Evolutionary conservation across 2,329 filamentous ascomycete species (phyloP), one percentile per base, ranked within the genome.

Genomic region (Talaromyces sp.): DNA sequence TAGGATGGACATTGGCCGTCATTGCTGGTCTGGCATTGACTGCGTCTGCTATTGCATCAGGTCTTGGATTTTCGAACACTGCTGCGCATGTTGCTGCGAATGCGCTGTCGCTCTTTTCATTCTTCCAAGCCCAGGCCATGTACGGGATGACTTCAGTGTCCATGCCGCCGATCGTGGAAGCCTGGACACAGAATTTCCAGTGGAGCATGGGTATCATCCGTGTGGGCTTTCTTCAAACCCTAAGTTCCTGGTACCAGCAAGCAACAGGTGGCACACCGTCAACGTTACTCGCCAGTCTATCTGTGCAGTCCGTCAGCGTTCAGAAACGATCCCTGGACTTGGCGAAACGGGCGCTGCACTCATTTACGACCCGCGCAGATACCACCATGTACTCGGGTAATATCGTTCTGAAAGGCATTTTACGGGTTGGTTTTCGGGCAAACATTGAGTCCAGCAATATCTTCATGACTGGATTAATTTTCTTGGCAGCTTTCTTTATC

Each of bases 121-220:
- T 95, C 75, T 96, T 97, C 81, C 93, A 97, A 75, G 86, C 90
- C 3, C 92, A 96, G 75, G 92, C 93, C 25, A 91, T 97, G 74
- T 80, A 96, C 67, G 92, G 92, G 63, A 87, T 97, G 75, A 89
- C 87, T 56, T 84, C 88, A n/a, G 88, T 97, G 10, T 80, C 81
- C 43, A 82, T 96, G 56, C 93, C 93, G 10, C 93, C 93, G 0
- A 89, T 96, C 61, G 93, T 96, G 56, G 83, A 89, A 67, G 83
- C 92, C 0, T 97, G 93, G 93, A 96, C 91, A 1, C 92, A 97
- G 76, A 93, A 97, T 76, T 97, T 97, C 77, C 89, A 95, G 71
- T 97, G 93, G 93, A 95, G 88, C 69, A 94, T 97, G 90, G 93
- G 93, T 66, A 92, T 97, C 67, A 96, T 97, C 67, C 84, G 84